A percentile compares a stretch with the other conserved stretches of the same genome.
These are phyloP conservation scores for Pythium plurisporium DNA, from an alignment of 352 stramenopile genomes.

Conservation along the genomic window DNA sequence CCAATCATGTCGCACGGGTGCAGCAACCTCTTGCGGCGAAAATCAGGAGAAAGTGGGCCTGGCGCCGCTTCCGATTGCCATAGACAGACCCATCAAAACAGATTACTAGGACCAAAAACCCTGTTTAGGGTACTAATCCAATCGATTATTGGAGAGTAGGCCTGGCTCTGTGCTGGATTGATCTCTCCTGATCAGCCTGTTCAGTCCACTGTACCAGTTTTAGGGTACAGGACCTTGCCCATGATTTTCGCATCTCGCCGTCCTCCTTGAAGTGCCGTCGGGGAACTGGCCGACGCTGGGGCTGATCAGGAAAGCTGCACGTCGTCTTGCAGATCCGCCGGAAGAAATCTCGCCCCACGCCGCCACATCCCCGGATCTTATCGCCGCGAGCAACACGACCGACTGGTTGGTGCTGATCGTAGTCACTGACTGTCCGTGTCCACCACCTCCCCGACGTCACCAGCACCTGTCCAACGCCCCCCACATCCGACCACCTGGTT, in stretches of 20 bases:
- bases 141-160: neutral
- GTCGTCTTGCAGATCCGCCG: no score
- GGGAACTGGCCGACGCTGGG: neutral
- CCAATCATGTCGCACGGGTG: constrained; percentile 12
- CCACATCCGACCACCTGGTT: no score
- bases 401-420: no score
- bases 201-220: neutral
- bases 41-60: no score
- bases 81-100: no score
- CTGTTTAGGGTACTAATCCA: neutral
- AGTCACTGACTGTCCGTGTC: neutral
- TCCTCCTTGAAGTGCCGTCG: neutral
- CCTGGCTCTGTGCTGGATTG: neutral
- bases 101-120: neutral
- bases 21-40: neutral
- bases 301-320: no score
- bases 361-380: no score
- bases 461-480: neutral
- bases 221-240: neutral
- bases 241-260: neutral
- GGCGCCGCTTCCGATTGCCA: no score
- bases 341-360: no score
- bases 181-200: neutral
- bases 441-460: neutral
- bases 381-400: no score